These are phyloP conservation scores for Heterobasidion annosum DNA, from an alignment of 1,284 basidiomycete genomes.

Conservation along the genomic window DNA sequence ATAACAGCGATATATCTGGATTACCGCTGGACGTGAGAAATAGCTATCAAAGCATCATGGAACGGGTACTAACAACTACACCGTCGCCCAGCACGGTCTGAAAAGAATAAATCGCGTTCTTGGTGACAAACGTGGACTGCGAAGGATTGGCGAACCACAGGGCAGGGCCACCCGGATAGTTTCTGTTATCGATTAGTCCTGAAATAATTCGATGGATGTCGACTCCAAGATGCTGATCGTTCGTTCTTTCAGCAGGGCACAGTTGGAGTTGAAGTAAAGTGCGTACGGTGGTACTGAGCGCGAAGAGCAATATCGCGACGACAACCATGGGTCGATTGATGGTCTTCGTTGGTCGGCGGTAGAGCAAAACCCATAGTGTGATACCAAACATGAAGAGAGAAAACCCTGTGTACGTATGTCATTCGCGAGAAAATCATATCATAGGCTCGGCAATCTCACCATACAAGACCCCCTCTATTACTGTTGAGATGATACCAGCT, in stretches of 20 bases:
- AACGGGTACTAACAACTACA: conserved; percentile 19
- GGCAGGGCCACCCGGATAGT: not conserved
- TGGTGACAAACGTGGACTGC: conserved; percentile 18
- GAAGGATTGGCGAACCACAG: conserved; percentile 18
- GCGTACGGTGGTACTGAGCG: conserved; percentile 17
- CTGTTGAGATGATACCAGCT: conserved; percentile 17
- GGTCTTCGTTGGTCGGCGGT: conserved; percentile 10
- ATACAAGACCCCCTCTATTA: conserved; percentile 18
- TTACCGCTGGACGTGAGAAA: not conserved
- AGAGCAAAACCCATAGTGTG: conserved; percentile 18
- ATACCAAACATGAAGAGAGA: conserved; percentile 18
- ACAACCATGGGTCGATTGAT: conserved; percentile 13
- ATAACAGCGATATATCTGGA: conserved; percentile 16
- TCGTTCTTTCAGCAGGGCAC: not conserved
- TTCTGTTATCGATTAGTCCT: conserved; percentile 12
- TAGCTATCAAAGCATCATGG: not conserved
- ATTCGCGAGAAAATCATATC: not conserved
- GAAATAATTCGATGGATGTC: conserved; percentile 14
- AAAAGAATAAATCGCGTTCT: conserved; percentile 20
- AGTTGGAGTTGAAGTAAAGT: not conserved
- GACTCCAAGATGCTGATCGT: conserved; percentile 15
- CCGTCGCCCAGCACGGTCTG: conserved; percentile 25
- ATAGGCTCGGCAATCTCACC: conserved; percentile 9
- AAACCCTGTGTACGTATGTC: conserved; percentile 13
- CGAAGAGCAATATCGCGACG: conserved; percentile 12